Conservation (phyloP, 306 rosid species). For the Begonia peltatifolia region DNA sequence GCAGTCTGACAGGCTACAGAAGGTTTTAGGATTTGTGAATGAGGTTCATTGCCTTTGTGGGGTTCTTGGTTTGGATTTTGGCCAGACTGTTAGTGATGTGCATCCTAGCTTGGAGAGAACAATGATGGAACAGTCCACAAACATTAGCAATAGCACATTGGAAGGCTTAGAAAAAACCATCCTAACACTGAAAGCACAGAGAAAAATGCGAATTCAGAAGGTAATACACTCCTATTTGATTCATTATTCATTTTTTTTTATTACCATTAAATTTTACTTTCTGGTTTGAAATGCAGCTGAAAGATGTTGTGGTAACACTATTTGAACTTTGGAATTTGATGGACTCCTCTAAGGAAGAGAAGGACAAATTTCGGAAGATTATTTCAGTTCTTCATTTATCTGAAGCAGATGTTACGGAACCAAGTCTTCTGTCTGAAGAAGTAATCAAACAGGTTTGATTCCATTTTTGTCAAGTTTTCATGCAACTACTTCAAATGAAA, state of each 20-base stretch:
- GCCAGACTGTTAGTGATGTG: constrained; percentile 68
- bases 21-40: constrained; percentile 71
- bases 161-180: constrained; percentile 78
- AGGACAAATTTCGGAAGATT: constrained; percentile 37
- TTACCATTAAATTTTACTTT: not conserved
- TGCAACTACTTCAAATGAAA: constrained; percentile 1
- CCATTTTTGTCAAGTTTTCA: constrained; percentile 6
- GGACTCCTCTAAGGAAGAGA: constrained; percentile 86
- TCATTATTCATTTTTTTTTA: constrained; percentile 5
- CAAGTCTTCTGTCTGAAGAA: constrained; percentile 61
- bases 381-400: constrained; percentile 39
- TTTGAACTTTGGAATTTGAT: constrained; percentile 95
- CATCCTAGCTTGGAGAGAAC: constrained; percentile 83
- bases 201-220: constrained; percentile 63
- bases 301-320: constrained; percentile 45
- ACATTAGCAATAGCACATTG: constrained; percentile 75
- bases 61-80: constrained; percentile 77
- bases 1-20: constrained; percentile 87
- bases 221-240: constrained; percentile 17
- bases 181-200: constrained; percentile 51
- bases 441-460: constrained; percentile 57
- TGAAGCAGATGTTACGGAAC: constrained; percentile 51
- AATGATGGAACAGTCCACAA: constrained; percentile 61
- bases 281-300: constrained; percentile 48
- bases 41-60: constrained; percentile 89